Evolutionary conservation across 1,284 basidiomycete genomes (phyloP).

Genomic region (Malassezia vespertilionis): DNA sequence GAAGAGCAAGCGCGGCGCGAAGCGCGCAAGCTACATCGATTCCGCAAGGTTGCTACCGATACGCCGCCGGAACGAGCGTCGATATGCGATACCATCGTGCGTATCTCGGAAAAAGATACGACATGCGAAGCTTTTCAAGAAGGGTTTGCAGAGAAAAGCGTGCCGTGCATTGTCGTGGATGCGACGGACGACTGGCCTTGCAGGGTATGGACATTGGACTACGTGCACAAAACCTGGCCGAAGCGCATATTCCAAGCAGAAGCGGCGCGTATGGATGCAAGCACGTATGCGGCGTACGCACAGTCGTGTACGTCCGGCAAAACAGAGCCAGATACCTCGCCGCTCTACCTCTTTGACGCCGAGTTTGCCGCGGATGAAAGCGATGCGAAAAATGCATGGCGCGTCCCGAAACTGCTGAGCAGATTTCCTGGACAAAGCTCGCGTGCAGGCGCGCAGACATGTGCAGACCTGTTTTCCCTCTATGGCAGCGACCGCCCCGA

Average conservation of each 20-base stretch:
- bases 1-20: slow-evolving; percentile 2
- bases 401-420: slow-evolving; percentile 20
- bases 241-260: slow-evolving; percentile 35
- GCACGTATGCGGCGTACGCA: slow-evolving; percentile 33
- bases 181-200: slow-evolving; percentile 34
- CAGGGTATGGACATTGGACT: slow-evolving; percentile 29
- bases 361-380: slow-evolving; percentile 25
- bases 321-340: slow-evolving; percentile 39
- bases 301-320: slow-evolving; percentile 10
- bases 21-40: neutral
- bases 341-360: slow-evolving; percentile 41
- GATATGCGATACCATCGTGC: slow-evolving; percentile 20
- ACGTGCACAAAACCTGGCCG: slow-evolving; percentile 23
- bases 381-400: slow-evolving; percentile 26
- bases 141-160: slow-evolving; percentile 20
- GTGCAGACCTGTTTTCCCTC: slow-evolving; percentile 36
- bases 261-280: slow-evolving; percentile 24
- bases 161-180: slow-evolving; percentile 30
- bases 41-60: slow-evolving; percentile 2
- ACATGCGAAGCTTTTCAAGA: slow-evolving; percentile 18
- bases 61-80: no score
- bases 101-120: slow-evolving; percentile 20
- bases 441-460: slow-evolving; percentile 19
- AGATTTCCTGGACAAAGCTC: no score
- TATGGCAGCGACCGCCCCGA: slow-evolving; percentile 31